Conservation (phyloP, 164 flowering plant genomes). For the Macadamia tetraphylla region DNA sequence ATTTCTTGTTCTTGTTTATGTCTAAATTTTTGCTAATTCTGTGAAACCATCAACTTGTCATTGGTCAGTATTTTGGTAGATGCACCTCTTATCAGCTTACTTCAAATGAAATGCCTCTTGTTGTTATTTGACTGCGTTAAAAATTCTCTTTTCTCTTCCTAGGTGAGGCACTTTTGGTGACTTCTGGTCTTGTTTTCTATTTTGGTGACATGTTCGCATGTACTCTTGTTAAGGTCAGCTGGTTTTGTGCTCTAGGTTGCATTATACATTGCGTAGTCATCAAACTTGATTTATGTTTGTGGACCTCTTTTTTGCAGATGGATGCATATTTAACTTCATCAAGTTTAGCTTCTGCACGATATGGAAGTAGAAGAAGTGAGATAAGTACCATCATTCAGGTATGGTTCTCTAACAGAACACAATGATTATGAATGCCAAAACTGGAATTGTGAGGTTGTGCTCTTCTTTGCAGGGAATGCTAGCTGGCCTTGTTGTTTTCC, state of each 20-base stretch:
- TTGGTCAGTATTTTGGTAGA: background rate
- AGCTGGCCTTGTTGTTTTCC: conserved; percentile 73
- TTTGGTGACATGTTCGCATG: conserved; percentile 74
- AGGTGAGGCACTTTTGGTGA: conserved; percentile 88
- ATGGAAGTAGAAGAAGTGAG: conserved; percentile 61
- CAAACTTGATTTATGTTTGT: conserved; percentile 3
- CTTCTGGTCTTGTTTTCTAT: conserved; percentile 69
- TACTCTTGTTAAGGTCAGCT: conserved; percentile 55
- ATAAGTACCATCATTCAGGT: conserved; percentile 82
- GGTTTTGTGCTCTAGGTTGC: background rate
- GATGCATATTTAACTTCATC: conserved; percentile 27
- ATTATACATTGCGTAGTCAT: background rate
- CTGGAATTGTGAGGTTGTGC: conserved; percentile 7
- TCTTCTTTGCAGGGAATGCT: conserved; percentile 61
- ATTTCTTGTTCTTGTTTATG: no score
- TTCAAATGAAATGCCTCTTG: background rate
- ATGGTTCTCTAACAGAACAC: conserved; percentile 6
- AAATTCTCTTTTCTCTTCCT: conserved; percentile 8
- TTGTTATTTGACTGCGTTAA: background rate
- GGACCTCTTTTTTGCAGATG: conserved; percentile 34
- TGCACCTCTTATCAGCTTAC: background rate
- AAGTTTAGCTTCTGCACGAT: conserved; percentile 23
- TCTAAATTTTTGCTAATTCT: no score
- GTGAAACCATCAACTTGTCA: no score
- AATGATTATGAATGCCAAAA: conserved; percentile 5